A percentile compares a stretch with the other conserved stretches of the same genome.
These are phyloP conservation scores for Diaporthe sp. DNA, from an alignment of 2,329 filamentous ascomycete genomes.

Conservation along the genomic window DNA sequence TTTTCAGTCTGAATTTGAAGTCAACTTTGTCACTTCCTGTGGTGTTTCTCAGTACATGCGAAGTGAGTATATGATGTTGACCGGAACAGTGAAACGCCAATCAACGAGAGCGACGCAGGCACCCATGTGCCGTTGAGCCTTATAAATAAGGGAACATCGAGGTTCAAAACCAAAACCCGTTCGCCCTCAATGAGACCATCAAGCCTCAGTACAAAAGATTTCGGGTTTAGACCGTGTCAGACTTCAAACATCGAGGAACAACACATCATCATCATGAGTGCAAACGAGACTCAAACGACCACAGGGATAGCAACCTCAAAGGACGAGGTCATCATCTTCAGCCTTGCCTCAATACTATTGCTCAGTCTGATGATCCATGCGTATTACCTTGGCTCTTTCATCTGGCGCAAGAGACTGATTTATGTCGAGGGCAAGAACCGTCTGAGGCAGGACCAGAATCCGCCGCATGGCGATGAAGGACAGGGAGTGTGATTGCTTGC, in stretches of 20 bases:
- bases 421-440: too few species aligned
- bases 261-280: background rate
- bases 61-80: background rate
- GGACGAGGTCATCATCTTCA: background rate
- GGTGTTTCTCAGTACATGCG: background rate
- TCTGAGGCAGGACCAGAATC: background rate
- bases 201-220: background rate
- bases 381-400: background rate
- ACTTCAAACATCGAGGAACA: background rate
- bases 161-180: background rate
- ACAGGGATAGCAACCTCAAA: background rate
- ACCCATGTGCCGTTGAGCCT: background rate
- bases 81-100: background rate
- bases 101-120: background rate
- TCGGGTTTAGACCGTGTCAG: background rate
- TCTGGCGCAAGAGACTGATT: background rate
- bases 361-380: background rate
- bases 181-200: background rate
- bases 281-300: background rate
- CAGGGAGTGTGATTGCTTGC: background rate
- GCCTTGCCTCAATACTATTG: background rate
- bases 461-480: background rate
- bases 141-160: background rate
- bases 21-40: background rate
- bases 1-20: background rate